Evolutionary conservation across 345 rosid species (phyloP).

Genomic region (Populus deltoides): DNA sequence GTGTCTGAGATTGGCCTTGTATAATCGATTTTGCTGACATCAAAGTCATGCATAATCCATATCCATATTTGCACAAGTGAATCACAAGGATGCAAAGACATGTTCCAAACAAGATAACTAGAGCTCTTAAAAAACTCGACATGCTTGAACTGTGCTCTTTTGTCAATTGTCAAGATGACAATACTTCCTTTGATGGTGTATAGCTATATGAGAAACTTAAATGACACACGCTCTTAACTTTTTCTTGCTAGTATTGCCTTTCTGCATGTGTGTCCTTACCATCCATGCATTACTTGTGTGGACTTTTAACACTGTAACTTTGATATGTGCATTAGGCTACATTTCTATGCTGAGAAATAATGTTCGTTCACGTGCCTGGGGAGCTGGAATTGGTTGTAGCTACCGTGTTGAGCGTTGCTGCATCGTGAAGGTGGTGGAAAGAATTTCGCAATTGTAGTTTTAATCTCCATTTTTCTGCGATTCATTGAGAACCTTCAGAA

Average conservation of each 20-base stretch:
- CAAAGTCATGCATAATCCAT: neutral
- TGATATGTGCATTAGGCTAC: slow-evolving; percentile 51
- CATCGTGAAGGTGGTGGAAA: slow-evolving; percentile 79
- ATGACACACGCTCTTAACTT: neutral
- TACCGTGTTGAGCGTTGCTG: slow-evolving; percentile 92
- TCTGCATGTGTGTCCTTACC: neutral
- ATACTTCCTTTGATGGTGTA: neutral
- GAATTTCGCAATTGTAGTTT: slow-evolving; percentile 6
- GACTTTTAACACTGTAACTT: neutral
- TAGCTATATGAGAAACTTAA: neutral
- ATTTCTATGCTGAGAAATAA: slow-evolving; percentile 91
- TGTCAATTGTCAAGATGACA: neutral
- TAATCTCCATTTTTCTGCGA: neutral
- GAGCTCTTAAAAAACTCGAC: neutral
- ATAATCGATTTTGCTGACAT: neutral
- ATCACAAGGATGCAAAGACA: neutral
- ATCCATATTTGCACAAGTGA: neutral
- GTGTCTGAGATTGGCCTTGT: neutral
- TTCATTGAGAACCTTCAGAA: neutral
- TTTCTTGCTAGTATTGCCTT: neutral
- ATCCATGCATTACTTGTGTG: neutral
- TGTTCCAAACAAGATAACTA: neutral
- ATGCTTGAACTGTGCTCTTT: neutral
- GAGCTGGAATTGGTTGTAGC: slow-evolving; percentile 98
- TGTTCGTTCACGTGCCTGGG: slow-evolving; percentile 99